Conservation (phyloP, 345 rosid species). For the Garcia nutans region DNA sequence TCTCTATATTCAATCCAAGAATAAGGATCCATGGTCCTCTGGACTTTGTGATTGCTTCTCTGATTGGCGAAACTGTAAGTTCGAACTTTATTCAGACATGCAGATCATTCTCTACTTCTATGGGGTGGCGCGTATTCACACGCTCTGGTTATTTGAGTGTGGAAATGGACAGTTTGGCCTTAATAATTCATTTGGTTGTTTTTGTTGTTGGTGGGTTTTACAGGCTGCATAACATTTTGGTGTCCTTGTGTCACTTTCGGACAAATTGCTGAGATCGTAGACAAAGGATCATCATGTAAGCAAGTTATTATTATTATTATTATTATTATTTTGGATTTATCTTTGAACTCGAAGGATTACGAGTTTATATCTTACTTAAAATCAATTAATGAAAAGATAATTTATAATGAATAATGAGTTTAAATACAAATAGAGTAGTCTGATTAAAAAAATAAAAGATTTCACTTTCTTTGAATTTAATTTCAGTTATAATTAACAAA, state of each 20-base stretch:
- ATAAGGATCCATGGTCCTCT: constrained; percentile 35
- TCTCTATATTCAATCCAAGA: constrained; percentile 10
- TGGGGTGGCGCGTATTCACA: constrained; percentile 3
- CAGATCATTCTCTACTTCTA: not conserved
- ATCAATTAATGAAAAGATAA: too few species aligned
- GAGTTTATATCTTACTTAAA: too few species aligned
- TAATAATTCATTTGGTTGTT: not conserved
- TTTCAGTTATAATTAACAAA: too few species aligned
- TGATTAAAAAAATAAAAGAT: too few species aligned
- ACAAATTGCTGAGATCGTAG: constrained; percentile 41
- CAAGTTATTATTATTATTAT: not conserved
- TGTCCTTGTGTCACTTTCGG: constrained; percentile 47
- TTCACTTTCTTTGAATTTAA: too few species aligned
- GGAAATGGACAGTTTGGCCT: not conserved
- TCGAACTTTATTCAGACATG: not conserved
- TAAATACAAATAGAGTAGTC: too few species aligned
- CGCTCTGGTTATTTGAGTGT: constrained; percentile 3
- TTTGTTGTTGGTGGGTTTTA: not conserved
- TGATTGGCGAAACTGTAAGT: constrained; percentile 39
- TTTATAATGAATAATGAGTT: too few species aligned
- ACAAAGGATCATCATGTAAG: constrained; percentile 44
- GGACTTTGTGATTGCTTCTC: constrained; percentile 43
- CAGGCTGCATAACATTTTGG: constrained; percentile 44
- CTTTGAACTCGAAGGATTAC: too few species aligned
- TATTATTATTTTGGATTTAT: too few species aligned